A percentile compares a stretch with the other conserved stretches of the same genome.
Evolutionary conservation across 768 basidiomycete species (phyloP).

Genomic region (Boletus pseudopeckii): DNA sequence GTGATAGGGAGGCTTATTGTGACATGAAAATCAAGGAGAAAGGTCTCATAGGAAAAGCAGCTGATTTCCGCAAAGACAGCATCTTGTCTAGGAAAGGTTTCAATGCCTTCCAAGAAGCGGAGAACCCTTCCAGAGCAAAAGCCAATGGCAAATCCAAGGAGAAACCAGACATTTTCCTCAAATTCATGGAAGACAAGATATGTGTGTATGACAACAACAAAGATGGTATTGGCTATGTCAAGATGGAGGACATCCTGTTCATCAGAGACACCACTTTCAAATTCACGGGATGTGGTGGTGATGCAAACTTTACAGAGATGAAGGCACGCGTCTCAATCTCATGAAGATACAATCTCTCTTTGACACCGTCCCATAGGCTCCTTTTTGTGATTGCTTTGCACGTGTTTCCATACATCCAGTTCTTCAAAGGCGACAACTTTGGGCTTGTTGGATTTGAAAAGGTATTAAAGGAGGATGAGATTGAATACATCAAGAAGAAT

Average conservation of each 20-base stretch:
- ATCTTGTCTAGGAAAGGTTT: conserved; percentile 58
- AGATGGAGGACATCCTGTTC: conserved; percentile 41
- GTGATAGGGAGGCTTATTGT: conserved; percentile 75
- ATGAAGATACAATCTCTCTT: background rate
- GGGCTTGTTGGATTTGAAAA: conserved; percentile 60
- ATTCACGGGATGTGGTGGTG: conserved; percentile 50
- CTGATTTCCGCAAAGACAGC: conserved; percentile 53
- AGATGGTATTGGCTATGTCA: conserved; percentile 45
- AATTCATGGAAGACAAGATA: conserved; percentile 71
- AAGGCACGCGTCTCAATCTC: conserved; percentile 34
- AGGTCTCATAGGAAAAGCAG: conserved; percentile 74
- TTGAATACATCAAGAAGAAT: conserved; percentile 62
- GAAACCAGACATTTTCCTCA: conserved; percentile 62
- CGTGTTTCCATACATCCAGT: conserved; percentile 48
- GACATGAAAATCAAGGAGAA: conserved; percentile 97
- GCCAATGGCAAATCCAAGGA: conserved; percentile 35
- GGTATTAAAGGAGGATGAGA: conserved; percentile 66
- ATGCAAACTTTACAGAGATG: conserved; percentile 62
- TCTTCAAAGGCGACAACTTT: conserved; percentile 40
- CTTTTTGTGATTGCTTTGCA: conserved; percentile 46
- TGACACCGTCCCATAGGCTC: conserved; percentile 30
- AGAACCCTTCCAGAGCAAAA: conserved; percentile 34
- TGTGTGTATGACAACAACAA: conserved; percentile 53
- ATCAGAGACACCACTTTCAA: conserved; percentile 44
- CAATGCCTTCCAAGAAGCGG: conserved; percentile 76